These are phyloP conservation scores for Clonostachys rhizophaga DNA, from an alignment of 2,329 filamentous ascomycete genomes.

Conservation along the genomic window DNA sequence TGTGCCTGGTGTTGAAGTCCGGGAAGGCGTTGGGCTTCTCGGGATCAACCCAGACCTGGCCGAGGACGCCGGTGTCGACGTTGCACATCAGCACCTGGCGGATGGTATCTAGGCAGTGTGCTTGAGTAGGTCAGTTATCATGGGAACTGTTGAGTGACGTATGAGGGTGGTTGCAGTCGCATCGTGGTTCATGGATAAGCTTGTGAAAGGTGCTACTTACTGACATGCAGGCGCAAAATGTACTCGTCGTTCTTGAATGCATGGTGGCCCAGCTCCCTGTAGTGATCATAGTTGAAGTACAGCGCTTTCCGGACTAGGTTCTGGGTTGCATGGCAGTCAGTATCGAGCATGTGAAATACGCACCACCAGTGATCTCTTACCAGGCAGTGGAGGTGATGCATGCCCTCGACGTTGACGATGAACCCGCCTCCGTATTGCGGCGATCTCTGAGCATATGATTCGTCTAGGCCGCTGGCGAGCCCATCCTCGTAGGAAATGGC, in stretches of 20 bases:
- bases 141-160: no score
- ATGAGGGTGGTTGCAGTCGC: no score
- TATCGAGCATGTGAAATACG: no score
- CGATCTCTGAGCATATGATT: conserved; percentile 49
- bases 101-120: conserved; percentile 57
- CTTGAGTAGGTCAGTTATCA: conserved; percentile 13
- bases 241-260: conserved; percentile 51
- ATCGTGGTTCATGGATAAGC: no score
- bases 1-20: conserved; percentile 58
- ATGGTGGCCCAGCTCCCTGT: conserved; percentile 40
- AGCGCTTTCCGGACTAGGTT: conserved; percentile 54
- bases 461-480: conserved; percentile 40
- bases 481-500: conserved; percentile 45
- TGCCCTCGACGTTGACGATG: conserved; percentile 50
- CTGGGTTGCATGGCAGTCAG: conserved; percentile 14
- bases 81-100: conserved; percentile 62
- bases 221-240: conserved; percentile 51
- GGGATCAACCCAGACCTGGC: conserved; percentile 53
- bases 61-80: conserved; percentile 53
- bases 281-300: conserved; percentile 58
- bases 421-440: conserved; percentile 54
- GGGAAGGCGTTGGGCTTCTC: conserved; percentile 44
- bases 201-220: conserved; percentile 28
- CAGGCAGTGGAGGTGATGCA: conserved; percentile 55
- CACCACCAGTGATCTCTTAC: conserved; percentile 18